Conservation (phyloP, 345 rosid genomes). For the Dimocarpus longan region DNA sequence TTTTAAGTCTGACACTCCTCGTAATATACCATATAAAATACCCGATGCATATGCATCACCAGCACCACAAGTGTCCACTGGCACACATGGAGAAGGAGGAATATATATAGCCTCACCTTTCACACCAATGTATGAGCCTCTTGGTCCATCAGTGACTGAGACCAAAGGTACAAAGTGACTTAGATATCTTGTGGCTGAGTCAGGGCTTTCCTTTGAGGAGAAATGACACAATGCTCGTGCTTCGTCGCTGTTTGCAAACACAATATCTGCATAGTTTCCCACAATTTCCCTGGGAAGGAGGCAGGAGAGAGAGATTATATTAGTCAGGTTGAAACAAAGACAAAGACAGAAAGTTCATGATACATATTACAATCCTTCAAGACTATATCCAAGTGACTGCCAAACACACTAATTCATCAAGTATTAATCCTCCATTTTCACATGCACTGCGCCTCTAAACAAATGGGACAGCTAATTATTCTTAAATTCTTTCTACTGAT, state of each 20-base stretch:
- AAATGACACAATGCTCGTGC: conserved; percentile 89
- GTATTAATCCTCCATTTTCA: neutral
- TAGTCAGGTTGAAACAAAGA: neutral
- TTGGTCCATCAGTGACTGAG: conserved; percentile 85
- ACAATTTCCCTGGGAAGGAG: conserved; percentile 70
- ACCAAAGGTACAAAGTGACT: conserved; percentile 91
- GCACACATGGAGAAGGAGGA: conserved; percentile 82
- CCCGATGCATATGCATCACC: conserved; percentile 98
- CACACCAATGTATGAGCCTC: conserved; percentile 87
- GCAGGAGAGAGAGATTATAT: neutral
- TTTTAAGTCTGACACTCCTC: conserved; percentile 74
- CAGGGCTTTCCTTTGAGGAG: conserved; percentile 63
- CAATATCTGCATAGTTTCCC: conserved; percentile 75
- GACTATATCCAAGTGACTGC: neutral
- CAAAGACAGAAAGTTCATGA: neutral
- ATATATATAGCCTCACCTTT: conserved; percentile 95
- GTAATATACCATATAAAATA: conserved; percentile 72
- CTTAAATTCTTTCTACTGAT: neutral
- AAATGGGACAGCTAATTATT: neutral
- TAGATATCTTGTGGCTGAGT: conserved; percentile 77
- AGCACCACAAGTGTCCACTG: conserved; percentile 87
- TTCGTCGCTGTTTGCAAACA: conserved; percentile 88
- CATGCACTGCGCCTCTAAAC: neutral
- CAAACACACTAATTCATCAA: neutral
- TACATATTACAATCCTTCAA: neutral